A percentile compares a stretch with the other conserved stretches of the same genome.
These are phyloP conservation scores for Amborella trichopoda DNA, from an alignment of 164 flowering plant genomes.

Conservation along the genomic window DNA sequence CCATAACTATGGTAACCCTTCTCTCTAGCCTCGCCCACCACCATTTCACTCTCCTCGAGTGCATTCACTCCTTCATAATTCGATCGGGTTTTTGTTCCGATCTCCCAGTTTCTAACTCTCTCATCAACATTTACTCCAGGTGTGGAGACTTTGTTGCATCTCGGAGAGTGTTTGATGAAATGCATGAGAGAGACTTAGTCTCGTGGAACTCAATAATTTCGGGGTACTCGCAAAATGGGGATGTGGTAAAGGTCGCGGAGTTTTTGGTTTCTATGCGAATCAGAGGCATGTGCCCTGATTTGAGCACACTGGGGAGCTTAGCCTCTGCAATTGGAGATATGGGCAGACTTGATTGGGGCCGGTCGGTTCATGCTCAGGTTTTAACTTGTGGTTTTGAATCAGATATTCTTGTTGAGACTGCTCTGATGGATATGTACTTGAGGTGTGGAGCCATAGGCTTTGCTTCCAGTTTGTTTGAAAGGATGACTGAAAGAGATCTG, in stretches of 20 bases:
- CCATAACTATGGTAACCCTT: no score
- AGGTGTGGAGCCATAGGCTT: constrained; percentile 26
- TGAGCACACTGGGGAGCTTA: constrained; percentile 42
- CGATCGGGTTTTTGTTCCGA: constrained; percentile 26
- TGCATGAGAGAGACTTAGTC: constrained; percentile 26
- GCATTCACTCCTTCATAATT: no score
- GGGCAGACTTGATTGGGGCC: constrained; percentile 28
- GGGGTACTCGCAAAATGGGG: constrained; percentile 34
- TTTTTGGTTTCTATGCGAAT: constrained; percentile 40
- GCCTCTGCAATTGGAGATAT: constrained; percentile 25
- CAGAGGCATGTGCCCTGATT: constrained; percentile 37
- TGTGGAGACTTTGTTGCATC: constrained; percentile 32
- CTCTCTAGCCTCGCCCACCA: no score
- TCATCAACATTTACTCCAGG: constrained; percentile 28
- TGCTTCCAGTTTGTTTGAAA: constrained; percentile 37
- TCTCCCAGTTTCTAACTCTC: constrained; percentile 33
- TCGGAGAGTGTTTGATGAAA: constrained; percentile 18
- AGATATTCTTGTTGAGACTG: constrained; percentile 36
- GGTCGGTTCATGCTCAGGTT: constrained; percentile 47
- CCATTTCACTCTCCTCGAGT: no score
- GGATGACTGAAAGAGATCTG: constrained; percentile 33
- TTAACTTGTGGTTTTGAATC: constrained; percentile 29
- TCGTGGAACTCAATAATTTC: constrained; percentile 49
- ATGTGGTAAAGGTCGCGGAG: constrained; percentile 21
- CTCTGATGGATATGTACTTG: constrained; percentile 53